Evolutionary conservation across 306 rosid genomes (phyloP).

Genomic region (Ceratonia siliqua): DNA sequence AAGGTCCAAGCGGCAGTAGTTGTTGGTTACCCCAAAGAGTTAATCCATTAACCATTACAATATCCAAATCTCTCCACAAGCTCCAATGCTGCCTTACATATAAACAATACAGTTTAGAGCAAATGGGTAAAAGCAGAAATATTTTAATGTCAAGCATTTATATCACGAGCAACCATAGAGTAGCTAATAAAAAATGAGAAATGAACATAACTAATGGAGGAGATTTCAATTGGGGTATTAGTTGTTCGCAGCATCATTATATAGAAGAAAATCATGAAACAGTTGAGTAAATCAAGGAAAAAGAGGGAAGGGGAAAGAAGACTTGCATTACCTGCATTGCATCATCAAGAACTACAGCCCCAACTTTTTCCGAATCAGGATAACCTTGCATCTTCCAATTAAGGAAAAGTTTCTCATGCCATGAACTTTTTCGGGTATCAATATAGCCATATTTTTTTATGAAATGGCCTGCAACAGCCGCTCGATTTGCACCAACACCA

Average conservation of each 20-base stretch:
- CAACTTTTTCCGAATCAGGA: constrained; percentile 54
- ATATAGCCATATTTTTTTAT: constrained; percentile 64
- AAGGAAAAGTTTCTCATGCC: constrained; percentile 35
- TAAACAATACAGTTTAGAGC: constrained; percentile 32
- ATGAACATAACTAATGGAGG: constrained; percentile 14
- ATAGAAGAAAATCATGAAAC: neutral
- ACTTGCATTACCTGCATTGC: constrained; percentile 79
- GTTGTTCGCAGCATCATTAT: neutral
- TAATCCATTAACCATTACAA: constrained; percentile 86
- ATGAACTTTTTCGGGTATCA: constrained; percentile 42
- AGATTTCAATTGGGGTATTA: constrained; percentile 6
- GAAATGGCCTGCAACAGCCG: constrained; percentile 53
- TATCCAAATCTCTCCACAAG: constrained; percentile 78
- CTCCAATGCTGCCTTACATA: constrained; percentile 82
- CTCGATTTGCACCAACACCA: constrained; percentile 81
- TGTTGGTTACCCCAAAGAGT: constrained; percentile 73
- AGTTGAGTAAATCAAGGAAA: neutral
- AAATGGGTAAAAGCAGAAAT: neutral
- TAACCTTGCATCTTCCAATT: constrained; percentile 28
- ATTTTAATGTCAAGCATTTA: neutral
- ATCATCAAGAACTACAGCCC: constrained; percentile 78
- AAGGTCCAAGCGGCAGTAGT: constrained; percentile 82
- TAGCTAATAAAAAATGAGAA: constrained; percentile 23
- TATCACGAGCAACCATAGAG: constrained; percentile 2
- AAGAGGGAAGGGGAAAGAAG: neutral